Evolutionary conservation across 106 monocot genomes (phyloP), one percentile per base, ranked within the genome.

Genomic region (Alisma plantagoaquatica): DNA sequence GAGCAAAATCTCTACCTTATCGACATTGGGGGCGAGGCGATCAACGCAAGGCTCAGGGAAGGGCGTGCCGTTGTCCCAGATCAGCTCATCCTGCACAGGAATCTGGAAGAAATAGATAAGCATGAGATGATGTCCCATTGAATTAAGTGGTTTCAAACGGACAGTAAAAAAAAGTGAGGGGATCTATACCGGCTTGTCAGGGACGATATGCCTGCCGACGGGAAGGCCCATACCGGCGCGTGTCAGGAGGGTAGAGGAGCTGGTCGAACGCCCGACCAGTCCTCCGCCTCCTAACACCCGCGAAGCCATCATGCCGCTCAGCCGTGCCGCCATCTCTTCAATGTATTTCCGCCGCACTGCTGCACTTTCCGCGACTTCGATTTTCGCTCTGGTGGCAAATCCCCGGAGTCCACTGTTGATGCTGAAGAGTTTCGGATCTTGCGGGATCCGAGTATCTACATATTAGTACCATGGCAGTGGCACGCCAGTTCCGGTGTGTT

Each of bases 171-270:
- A 50, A 49, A 41, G 26, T 17, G 59, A 43, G 38, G 2, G 16
- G 4, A 26, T 0, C 3, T 26, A 1, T 77, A 94, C 93, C 14
- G 84, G 78, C 17, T 79, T 81, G 60, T 85, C 74, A 59, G 89
- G 89, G 50, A 89, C 78, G 64, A 85, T 81, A 74, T 89, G 96
- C 28, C 61, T 70, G 60, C 96, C 96, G 58, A 79, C 84, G 30
- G 96, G 89, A 28, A 82, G 84, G 29, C 96, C 96, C 96, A 98
- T 82, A 35, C 96, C 84, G 64, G 96, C 45, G 59, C 96, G 78
- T 38, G 73, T 51, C 52, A 71, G 84, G 57, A 85, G 57, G 47
- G 80, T 49, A 32, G 78, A 41, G 25, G 59, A 54, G 2, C 50
- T 32, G 29, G 59, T 52, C 46, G 75, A 67, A 44, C 80, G 66